Evolutionary conservation across 106 monocot species (phyloP).

Genomic region (Hemerocallis citrina): DNA sequence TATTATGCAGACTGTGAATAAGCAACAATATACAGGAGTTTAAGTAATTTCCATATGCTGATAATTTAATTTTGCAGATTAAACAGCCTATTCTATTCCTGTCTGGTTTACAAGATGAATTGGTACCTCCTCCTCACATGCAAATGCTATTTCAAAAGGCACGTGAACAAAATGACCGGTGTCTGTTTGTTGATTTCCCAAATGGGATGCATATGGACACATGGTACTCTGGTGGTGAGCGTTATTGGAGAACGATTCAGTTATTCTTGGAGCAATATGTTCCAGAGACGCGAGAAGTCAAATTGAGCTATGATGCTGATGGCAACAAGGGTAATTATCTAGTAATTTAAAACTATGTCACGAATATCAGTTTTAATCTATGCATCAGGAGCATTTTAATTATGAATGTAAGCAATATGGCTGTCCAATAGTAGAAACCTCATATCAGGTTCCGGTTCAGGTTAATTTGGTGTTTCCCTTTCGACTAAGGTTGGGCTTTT

Average conservation of each 20-base stretch:
- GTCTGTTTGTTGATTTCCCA: constrained; percentile 81
- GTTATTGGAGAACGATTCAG: constrained; percentile 89
- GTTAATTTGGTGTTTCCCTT: background rate
- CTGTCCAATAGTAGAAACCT: background rate
- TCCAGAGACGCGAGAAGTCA: constrained; percentile 15
- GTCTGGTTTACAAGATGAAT: constrained; percentile 92
- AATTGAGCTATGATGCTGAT: constrained; percentile 3
- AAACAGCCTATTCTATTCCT: constrained; percentile 90
- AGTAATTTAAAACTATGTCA: background rate
- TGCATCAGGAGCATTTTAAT: background rate
- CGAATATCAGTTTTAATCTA: background rate
- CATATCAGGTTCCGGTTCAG: background rate
- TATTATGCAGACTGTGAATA: too few relatives aligned
- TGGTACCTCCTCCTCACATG: constrained; percentile 96
- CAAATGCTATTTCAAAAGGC: constrained; percentile 55
- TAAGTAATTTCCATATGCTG: too few relatives aligned
- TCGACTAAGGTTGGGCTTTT: too few relatives aligned
- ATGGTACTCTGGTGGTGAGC: constrained; percentile 83
- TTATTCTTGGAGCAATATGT: constrained; percentile 60
- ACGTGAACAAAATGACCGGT: constrained; percentile 27
- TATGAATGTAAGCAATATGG: background rate
- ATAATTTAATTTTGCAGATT: constrained; percentile 44
- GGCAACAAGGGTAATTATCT: constrained; percentile 12
- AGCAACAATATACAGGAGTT: too few relatives aligned
- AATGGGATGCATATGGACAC: constrained; percentile 98